Conservation (phyloP, 192 early-diverging fungal genomes). For the Gryganskiella cystojenkinii region DNA sequence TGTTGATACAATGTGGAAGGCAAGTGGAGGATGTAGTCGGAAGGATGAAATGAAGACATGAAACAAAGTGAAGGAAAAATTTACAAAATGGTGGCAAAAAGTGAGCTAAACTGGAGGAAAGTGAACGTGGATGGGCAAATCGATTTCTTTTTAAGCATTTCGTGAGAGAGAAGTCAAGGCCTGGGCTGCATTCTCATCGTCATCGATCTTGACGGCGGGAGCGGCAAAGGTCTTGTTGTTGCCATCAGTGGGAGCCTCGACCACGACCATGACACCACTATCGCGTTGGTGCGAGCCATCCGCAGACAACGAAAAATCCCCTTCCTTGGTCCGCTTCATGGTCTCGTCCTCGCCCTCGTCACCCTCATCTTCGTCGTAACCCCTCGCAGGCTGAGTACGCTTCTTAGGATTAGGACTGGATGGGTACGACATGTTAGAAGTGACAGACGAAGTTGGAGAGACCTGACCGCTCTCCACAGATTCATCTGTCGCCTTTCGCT, state of each 20-base stretch:
- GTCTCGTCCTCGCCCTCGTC: slow-evolving; percentile 1
- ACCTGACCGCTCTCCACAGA: neutral
- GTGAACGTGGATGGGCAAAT: too few species aligned
- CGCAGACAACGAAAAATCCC: too few species aligned
- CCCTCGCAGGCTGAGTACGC: slow-evolving; percentile 10
- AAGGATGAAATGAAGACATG: neutral
- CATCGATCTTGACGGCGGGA: neutral
- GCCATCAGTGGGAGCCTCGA: neutral
- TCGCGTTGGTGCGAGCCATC: neutral
- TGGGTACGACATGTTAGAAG: slow-evolving; percentile 12
- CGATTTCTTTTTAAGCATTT: too few species aligned
- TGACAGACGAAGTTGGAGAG: slow-evolving; percentile 11
- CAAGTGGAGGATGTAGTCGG: neutral
- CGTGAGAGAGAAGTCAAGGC: slow-evolving; percentile 27
- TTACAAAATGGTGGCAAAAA: too few species aligned
- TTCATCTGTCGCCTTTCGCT: neutral
- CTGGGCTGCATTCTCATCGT: slow-evolving; percentile 35
- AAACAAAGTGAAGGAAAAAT: slow-evolving; percentile 4
- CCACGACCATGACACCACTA: slow-evolving; percentile 10
- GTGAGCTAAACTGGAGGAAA: neutral
- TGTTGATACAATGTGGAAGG: neutral
- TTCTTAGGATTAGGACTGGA: slow-evolving; percentile 45
- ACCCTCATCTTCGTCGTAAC: slow-evolving; percentile 4
- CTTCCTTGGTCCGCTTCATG: slow-evolving; percentile 26
- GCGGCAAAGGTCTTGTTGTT: too few species aligned